These are phyloP conservation scores for Starmerella floricola DNA, from an alignment of 805 yeast species.

Conservation along the genomic window DNA sequence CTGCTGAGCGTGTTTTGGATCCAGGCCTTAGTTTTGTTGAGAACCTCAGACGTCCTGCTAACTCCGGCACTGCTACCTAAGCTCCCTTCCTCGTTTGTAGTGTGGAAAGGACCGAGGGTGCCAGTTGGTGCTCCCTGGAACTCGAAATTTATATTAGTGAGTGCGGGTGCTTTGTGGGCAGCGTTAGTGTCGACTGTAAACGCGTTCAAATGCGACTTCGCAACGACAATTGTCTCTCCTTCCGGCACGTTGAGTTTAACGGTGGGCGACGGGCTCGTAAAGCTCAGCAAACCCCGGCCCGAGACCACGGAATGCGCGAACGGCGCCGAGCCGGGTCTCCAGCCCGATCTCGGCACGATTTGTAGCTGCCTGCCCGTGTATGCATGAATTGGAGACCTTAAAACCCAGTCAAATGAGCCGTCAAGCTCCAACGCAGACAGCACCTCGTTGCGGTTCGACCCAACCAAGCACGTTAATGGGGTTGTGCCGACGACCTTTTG, in stretches of 20 bases:
- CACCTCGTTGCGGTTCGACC: conserved; percentile 17
- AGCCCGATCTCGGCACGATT: conserved; percentile 23
- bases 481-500: conserved; percentile 19
- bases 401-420: conserved; percentile 35
- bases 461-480: conserved; percentile 20
- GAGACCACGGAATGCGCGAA: conserved; percentile 28
- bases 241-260: conserved; percentile 30
- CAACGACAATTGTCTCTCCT: conserved; percentile 34
- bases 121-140: conserved; percentile 1
- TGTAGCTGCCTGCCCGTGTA: conserved; percentile 34
- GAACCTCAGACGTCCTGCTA: too few species aligned
- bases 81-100: too few species aligned
- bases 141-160: conserved; percentile 4
- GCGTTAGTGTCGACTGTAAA: conserved; percentile 26
- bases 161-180: conserved; percentile 5
- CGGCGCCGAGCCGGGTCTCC: conserved; percentile 20
- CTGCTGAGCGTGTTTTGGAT: too few species aligned
- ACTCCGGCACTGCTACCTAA: too few species aligned
- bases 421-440: conserved; percentile 31
- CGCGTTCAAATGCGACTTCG: conserved; percentile 35
- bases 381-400: conserved; percentile 34
- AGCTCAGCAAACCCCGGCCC: conserved; percentile 38
- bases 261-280: conserved; percentile 34
- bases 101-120: neutral
- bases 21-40: neutral